These are phyloP conservation scores for Pythium aphanidermatum DNA, from an alignment of 352 stramenopile genomes.

Conservation along the genomic window DNA sequence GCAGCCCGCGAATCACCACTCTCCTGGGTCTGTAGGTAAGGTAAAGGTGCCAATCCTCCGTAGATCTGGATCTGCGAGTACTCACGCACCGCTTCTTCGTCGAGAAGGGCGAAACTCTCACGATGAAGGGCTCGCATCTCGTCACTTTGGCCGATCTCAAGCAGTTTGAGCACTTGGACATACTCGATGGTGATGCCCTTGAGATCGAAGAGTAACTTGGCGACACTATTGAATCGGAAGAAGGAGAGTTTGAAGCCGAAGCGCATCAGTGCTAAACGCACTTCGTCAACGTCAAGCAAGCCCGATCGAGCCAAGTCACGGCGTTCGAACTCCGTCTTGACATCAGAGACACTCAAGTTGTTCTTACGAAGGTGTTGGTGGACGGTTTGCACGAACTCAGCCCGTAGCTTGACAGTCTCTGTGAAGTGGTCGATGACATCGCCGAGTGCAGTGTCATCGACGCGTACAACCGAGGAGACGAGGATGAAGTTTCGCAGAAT, in stretches of 20 bases:
- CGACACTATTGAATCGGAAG: conserved; percentile 23
- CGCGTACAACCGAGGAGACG: conserved; percentile 12
- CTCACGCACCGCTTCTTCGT: neutral
- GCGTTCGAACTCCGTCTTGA: conserved; percentile 6
- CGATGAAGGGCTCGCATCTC: neutral
- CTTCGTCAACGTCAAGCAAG: conserved; percentile 12
- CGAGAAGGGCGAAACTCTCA: neutral
- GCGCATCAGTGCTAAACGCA: conserved; percentile 9
- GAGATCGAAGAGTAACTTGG: conserved; percentile 17
- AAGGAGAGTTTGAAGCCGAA: conserved; percentile 19
- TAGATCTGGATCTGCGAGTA: too few species aligned
- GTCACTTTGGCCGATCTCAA: neutral
- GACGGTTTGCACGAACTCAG: conserved; percentile 15
- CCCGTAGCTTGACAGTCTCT: conserved; percentile 13
- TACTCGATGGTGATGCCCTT: conserved; percentile 12
- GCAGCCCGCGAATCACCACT: too few species aligned
- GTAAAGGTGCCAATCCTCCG: too few species aligned
- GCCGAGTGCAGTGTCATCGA: conserved; percentile 11
- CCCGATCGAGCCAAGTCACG: conserved; percentile 2
- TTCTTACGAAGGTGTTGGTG: conserved; percentile 2
- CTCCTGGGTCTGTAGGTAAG: too few species aligned
- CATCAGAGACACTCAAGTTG: neutral
- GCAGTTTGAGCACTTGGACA: neutral
- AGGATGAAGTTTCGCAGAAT: conserved; percentile 16
- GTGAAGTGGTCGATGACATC: conserved; percentile 18